Evolutionary conservation across 306 rosid genomes (phyloP).

Genomic region (Herpetospermum pedunculosum): DNA sequence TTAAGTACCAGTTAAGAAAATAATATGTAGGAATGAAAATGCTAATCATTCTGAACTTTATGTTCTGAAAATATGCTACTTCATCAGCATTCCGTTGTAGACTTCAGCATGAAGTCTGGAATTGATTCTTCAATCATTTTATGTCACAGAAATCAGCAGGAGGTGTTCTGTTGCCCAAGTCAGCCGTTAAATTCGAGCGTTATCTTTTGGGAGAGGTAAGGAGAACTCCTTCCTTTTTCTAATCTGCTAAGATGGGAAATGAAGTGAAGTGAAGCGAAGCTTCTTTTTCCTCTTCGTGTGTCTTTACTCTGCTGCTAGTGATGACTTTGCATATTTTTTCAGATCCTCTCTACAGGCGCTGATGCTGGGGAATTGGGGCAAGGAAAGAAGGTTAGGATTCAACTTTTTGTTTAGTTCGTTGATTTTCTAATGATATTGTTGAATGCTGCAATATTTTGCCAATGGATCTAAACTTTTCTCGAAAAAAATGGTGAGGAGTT

Average conservation of each 20-base stretch:
- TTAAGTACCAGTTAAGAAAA: not conserved
- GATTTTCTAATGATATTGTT: not conserved
- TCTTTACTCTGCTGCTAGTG: not conserved
- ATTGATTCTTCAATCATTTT: not conserved
- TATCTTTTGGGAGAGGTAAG: constrained; percentile 86
- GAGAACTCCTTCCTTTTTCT: not conserved
- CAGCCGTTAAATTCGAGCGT: constrained; percentile 89
- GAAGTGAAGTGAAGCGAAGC: no score
- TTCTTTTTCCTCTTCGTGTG: not conserved
- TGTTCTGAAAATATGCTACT: not conserved
- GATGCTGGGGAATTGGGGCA: constrained; percentile 63
- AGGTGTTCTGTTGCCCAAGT: constrained; percentile 75
- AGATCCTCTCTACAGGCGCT: constrained; percentile 71
- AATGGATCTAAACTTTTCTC: not conserved
- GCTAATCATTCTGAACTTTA: not conserved
- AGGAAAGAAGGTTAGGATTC: constrained; percentile 56
- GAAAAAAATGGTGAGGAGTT: not conserved
- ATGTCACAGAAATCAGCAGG: constrained; percentile 64
- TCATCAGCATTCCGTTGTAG: not conserved
- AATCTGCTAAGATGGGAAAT: not conserved
- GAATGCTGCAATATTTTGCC: not conserved
- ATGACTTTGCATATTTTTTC: constrained; percentile 10
- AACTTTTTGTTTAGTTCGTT: not conserved
- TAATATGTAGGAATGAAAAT: not conserved
- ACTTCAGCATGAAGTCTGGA: not conserved